Evolutionary conservation across 2,329 filamentous ascomycete species (phyloP), one percentile per base, ranked within the genome.

Genomic region (Albophoma yamanashiensis): DNA sequence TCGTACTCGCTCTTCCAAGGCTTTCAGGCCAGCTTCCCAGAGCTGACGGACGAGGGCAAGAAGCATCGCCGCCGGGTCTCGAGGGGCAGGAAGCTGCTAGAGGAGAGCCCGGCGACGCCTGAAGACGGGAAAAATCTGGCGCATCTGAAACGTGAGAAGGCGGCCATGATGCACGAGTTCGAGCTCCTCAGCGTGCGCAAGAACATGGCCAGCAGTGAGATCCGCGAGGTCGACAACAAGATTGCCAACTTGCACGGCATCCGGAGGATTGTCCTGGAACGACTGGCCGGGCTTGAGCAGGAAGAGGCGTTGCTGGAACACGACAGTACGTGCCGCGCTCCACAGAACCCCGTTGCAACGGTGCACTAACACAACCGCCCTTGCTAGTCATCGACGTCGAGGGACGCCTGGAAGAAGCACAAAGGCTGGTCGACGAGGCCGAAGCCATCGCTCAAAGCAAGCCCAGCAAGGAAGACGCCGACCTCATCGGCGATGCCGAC

Each of bases 151-250:
- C 89, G 88, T 70, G 91, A 96, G 66, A 90, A 90, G 72, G 83
- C 88, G 52, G 79, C 83, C 59, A 82, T 97, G 76, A 87, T 89
- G 76, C 92, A 95, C 73, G 85, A 91, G 65, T 79, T 99, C 66
- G 92, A 97, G 70, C 90, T 97, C 84, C 86, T 97, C 77, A 84
- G 88, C 4, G 86, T 97, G 63, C 85, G 94, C 62, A 99, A 99
- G 75, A 96, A 94, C 70, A 97, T 99, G 93, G 93, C 92, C 66
- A 94, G 91, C 68, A 89, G 91, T 64, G 94, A 99, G 74, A 97
- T 99, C 61, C 86, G 87, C 62, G 94, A 99, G 70, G 96, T 99
- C 62, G 94, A 99, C 75, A 92, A 89, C 76, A 99, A 97, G 75
- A 93, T 99, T 64, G 85, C 91, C 62, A 97, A 97, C 73, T 79